phyloP scores from a whole-genome alignment of 2,329 filamentous ascomycete species.

The Spiromastix sp. region DNA sequence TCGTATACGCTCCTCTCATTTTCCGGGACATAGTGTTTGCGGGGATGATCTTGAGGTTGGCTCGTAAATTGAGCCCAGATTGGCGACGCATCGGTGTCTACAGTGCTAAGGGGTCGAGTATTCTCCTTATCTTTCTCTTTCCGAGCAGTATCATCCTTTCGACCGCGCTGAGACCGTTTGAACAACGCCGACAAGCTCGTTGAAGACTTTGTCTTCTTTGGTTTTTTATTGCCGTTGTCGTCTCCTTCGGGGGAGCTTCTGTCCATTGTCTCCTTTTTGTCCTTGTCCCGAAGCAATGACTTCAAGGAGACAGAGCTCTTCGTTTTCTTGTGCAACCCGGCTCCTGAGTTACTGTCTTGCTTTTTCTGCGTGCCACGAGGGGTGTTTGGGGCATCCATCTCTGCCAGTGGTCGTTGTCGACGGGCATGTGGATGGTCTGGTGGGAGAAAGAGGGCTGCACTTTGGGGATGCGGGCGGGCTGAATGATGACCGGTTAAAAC shows the following conservation, averaged over 20 bases:
- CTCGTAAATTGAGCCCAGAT: constrained; percentile 69
- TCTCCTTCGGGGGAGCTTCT: constrained; percentile 23
- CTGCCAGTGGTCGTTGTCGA: constrained; percentile 20
- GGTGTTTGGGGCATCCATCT: constrained; percentile 22
- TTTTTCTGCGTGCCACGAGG: constrained; percentile 24
- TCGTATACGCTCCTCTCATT: constrained; percentile 38
- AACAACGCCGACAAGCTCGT: constrained; percentile 72
- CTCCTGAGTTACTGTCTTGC: constrained; percentile 27
- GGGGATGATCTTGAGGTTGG: constrained; percentile 22
- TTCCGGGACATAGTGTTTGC: constrained; percentile 34
- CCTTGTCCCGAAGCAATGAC: constrained; percentile 37
- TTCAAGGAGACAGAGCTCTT: constrained; percentile 45
- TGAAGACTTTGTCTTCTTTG: constrained; percentile 69
- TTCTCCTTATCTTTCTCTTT: constrained; percentile 71
- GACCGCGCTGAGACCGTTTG: constrained; percentile 59
- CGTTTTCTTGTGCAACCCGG: constrained; percentile 41
- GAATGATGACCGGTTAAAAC: constrained; percentile 14
- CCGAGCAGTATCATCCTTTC: constrained; percentile 44
- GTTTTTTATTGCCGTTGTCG: constrained; percentile 30
- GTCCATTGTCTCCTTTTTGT: constrained; percentile 31
- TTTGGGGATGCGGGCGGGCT: constrained; percentile 16
- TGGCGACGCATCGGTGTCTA: constrained; percentile 48
- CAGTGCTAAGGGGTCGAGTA: constrained; percentile 47
- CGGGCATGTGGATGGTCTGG: constrained; percentile 38
- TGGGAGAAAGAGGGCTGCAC: constrained; percentile 36